These are phyloP conservation scores for Brassica rapa DNA, from an alignment of 345 rosid species.

Conservation along the genomic window DNA sequence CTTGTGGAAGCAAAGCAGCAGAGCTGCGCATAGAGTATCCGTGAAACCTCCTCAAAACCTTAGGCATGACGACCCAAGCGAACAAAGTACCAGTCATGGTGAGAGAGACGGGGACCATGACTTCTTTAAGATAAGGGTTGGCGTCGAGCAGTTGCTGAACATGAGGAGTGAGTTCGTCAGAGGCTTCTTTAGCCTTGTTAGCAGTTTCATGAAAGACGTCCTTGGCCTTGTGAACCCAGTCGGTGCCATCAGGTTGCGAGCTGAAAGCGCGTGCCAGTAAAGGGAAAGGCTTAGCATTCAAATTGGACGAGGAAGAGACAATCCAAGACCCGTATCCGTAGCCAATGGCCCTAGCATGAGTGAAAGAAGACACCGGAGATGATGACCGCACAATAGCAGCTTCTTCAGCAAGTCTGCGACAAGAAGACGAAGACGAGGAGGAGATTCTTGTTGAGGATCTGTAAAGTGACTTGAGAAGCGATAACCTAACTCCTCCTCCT, in stretches of 20 bases:
- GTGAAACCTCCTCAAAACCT: slow-evolving; percentile 70
- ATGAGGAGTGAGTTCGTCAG: slow-evolving; percentile 60
- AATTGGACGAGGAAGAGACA: slow-evolving; percentile 26
- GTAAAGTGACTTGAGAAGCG: slow-evolving; percentile 43
- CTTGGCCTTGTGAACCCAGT: slow-evolving; percentile 60
- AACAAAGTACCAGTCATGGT: slow-evolving; percentile 61
- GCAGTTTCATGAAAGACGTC: slow-evolving; percentile 60
- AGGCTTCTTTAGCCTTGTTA: slow-evolving; percentile 61
- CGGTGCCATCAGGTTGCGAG: slow-evolving; percentile 41
- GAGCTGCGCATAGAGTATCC: slow-evolving; percentile 57
- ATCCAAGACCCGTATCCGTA: slow-evolving; percentile 24
- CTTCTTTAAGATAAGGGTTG: slow-evolving; percentile 64
- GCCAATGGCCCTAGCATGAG: neutral
- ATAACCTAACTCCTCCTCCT: slow-evolving; percentile 48
- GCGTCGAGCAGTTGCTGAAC: slow-evolving; percentile 61
- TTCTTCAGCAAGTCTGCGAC: neutral
- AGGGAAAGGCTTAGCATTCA: slow-evolving; percentile 39
- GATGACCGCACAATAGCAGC: slow-evolving; percentile 27
- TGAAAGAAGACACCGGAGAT: slow-evolving; percentile 18
- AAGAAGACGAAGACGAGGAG: slow-evolving; percentile 10
- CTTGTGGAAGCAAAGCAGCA: slow-evolving; percentile 51
- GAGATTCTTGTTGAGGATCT: slow-evolving; percentile 28
- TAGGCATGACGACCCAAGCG: slow-evolving; percentile 93
- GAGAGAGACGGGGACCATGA: slow-evolving; percentile 58
- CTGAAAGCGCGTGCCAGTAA: slow-evolving; percentile 48